Conservation (phyloP, 2,329 filamentous ascomycete genomes). For the Arthrobotrys sinensis region DNA sequence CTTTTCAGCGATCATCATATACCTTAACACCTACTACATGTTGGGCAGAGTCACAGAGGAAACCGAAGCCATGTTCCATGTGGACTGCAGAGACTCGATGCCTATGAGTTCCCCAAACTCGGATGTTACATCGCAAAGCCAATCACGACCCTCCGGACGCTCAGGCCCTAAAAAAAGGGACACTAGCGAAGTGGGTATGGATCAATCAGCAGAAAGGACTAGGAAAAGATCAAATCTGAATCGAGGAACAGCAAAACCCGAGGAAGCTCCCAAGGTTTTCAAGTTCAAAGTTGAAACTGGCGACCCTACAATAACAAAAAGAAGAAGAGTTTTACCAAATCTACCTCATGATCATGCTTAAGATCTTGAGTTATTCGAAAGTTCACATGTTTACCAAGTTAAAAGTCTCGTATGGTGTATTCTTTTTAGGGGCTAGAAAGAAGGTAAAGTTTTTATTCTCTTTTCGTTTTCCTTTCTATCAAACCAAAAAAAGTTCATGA, state of each 20-base stretch:
- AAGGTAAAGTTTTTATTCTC: no score
- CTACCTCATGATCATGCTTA: background rate
- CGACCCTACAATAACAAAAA: background rate
- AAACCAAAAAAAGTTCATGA: no score
- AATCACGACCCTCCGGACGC: no score
- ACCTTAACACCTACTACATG: background rate
- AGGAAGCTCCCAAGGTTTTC: background rate
- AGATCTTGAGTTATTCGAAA: background rate
- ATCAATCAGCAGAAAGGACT: background rate
- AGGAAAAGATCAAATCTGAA: background rate
- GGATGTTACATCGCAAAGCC: background rate
- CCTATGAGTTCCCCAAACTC: background rate
- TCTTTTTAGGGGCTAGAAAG: no score
- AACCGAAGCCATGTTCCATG: background rate
- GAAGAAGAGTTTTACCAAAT: background rate
- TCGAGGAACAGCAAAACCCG: no score
- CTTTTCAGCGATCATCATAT: conserved; percentile 1
- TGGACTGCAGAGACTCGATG: background rate
- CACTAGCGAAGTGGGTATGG: background rate
- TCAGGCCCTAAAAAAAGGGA: background rate
- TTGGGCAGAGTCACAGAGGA: background rate
- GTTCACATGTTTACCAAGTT: no score
- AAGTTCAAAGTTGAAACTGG: background rate
- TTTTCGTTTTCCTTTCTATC: no score
- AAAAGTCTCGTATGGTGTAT: no score